phyloP scores from a whole-genome alignment of 768 basidiomycete species.

The Rhizopogon rudus region DNA sequence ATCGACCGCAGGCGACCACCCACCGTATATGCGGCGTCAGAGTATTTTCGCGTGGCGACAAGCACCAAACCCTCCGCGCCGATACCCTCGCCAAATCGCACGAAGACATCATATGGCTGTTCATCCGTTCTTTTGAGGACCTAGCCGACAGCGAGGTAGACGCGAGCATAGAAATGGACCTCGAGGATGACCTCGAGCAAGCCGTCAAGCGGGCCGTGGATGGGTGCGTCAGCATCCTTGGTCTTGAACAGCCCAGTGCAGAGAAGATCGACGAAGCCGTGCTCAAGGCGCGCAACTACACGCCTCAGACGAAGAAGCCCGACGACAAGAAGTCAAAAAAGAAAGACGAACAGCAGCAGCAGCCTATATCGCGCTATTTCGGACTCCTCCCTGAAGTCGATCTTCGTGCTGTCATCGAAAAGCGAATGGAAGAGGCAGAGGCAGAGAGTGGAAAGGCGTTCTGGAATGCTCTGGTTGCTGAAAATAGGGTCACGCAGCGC shows the following conservation, averaged over 20 bases:
- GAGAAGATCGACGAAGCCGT: conserved; percentile 48
- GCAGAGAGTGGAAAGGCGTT: conserved; percentile 33
- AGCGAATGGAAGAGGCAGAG: conserved; percentile 29
- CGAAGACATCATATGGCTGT: conserved; percentile 80
- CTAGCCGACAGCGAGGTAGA: conserved; percentile 64
- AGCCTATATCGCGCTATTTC: conserved; percentile 58
- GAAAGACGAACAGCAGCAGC: conserved; percentile 13
- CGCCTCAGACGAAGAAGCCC: conserved; percentile 29
- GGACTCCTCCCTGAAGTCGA: conserved; percentile 75
- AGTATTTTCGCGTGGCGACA: conserved; percentile 67
- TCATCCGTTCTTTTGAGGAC: conserved; percentile 59
- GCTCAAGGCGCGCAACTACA: conserved; percentile 37
- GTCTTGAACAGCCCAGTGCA: conserved; percentile 44
- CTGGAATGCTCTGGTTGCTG: conserved; percentile 42
- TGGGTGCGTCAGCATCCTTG: conserved; percentile 49
- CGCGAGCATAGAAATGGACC: conserved; percentile 59
- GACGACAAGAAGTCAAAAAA: conserved; percentile 28
- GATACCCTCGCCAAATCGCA: conserved; percentile 49
- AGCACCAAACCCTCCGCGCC: conserved; percentile 79
- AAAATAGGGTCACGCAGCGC: conserved; percentile 43
- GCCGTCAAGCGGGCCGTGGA: conserved; percentile 56
- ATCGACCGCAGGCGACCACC: conserved; percentile 51
- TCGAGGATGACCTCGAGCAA: conserved; percentile 49
- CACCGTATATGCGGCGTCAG: conserved; percentile 79
- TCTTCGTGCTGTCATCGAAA: conserved; percentile 42